Evolutionary conservation across 2,329 filamentous ascomycete genomes (phyloP).

Genomic region (Neodidymelliopsis sp.): DNA sequence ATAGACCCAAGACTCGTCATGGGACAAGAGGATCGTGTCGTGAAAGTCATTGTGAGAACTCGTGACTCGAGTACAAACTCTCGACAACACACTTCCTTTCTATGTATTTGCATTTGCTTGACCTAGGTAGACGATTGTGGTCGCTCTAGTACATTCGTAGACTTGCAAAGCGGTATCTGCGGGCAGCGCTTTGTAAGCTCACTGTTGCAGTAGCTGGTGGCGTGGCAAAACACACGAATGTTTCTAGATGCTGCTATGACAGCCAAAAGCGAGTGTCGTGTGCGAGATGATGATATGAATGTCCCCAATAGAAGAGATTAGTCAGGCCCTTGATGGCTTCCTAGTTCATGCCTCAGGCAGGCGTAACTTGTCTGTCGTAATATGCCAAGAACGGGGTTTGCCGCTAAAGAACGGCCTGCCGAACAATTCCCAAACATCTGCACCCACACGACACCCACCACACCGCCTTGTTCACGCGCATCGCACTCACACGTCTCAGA

Average conservation of each 20-base stretch:
- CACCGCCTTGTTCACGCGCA: constrained; percentile 16
- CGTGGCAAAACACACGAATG: neutral
- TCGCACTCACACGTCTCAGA: constrained; percentile 20
- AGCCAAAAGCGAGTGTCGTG: neutral
- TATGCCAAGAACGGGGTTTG: constrained; percentile 17
- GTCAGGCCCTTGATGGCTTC: neutral
- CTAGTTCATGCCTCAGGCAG: constrained; percentile 6
- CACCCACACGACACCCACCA: constrained; percentile 21
- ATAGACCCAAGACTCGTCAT: too few species aligned
- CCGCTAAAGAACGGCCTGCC: constrained; percentile 15
- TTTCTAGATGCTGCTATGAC: neutral
- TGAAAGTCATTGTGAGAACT: too few species aligned
- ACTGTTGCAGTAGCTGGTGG: neutral
- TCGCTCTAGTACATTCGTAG: too few species aligned
- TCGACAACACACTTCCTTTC: neutral
- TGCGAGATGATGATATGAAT: neutral
- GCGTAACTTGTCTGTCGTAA: neutral
- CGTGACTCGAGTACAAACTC: neutral
- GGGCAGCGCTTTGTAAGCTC: too few species aligned
- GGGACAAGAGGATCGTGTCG: too few species aligned
- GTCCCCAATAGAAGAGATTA: neutral
- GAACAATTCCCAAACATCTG: constrained; percentile 9
- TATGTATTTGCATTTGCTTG: too few species aligned
- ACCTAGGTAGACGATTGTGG: too few species aligned
- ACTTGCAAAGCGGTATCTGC: too few species aligned